Evolutionary conservation across 1,139 yeast species (phyloP).

Genomic region (Groenewaldozyma sp.): DNA sequence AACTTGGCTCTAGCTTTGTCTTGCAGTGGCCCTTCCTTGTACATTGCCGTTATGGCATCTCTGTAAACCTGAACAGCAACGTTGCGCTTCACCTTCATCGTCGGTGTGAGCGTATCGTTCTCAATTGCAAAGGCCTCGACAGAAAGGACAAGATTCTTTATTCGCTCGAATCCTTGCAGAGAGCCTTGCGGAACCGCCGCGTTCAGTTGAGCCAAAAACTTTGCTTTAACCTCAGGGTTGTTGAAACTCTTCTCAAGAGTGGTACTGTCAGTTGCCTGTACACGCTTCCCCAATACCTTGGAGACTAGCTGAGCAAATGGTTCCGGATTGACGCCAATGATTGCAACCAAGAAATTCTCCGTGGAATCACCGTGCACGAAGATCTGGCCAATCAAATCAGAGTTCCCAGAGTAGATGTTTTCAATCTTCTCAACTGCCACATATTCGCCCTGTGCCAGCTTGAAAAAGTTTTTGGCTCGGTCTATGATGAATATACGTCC

Average conservation of each 20-base stretch:
- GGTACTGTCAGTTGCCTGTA: slow-evolving; percentile 23
- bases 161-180: slow-evolving; percentile 47
- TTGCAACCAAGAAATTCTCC: slow-evolving; percentile 50
- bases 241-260: slow-evolving; percentile 24
- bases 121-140: slow-evolving; percentile 61
- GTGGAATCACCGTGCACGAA: slow-evolving; percentile 65
- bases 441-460: slow-evolving; percentile 75
- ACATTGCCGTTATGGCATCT: slow-evolving; percentile 42
- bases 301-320: slow-evolving; percentile 25
- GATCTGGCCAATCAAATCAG: slow-evolving; percentile 45
- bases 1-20: background rate
- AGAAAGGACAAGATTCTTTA: slow-evolving; percentile 51
- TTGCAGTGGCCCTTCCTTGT: slow-evolving; percentile 44
- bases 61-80: slow-evolving; percentile 46
- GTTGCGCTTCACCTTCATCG: slow-evolving; percentile 61
- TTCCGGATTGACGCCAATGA: slow-evolving; percentile 51
- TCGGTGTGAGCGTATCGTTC: slow-evolving; percentile 62
- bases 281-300: slow-evolving; percentile 16
- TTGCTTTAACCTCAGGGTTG: slow-evolving; percentile 26
- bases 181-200: slow-evolving; percentile 24
- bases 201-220: slow-evolving; percentile 28
- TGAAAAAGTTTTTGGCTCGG: slow-evolving; percentile 73
- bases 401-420: slow-evolving; percentile 47
- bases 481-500: slow-evolving; percentile 60
- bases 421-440: slow-evolving; percentile 74